These are phyloP conservation scores for Citrus mangshanensis DNA, from an alignment of 345 rosid species.

Conservation along the genomic window DNA sequence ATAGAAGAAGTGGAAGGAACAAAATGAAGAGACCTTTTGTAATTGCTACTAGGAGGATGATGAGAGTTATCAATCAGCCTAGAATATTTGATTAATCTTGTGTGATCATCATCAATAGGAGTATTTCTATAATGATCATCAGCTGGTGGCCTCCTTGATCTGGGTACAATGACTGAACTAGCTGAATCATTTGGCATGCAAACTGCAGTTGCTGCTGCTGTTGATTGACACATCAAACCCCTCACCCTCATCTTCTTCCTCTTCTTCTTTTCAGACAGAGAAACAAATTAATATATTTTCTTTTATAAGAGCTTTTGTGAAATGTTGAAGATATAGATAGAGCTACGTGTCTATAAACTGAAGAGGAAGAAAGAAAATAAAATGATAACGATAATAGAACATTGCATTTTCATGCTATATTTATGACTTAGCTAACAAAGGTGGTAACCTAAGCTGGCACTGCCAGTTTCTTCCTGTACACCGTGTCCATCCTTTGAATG, in stretches of 20 bases:
- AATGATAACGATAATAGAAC: background rate
- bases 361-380: background rate
- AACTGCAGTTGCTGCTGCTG: conserved; percentile 40
- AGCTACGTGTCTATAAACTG: too few relatives aligned
- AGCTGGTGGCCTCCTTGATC: conserved; percentile 5
- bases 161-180: conserved; percentile 37
- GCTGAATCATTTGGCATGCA: conserved; percentile 42
- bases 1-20: too few relatives aligned
- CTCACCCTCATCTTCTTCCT: conserved; percentile 40
- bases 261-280: background rate
- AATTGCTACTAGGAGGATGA: conserved; percentile 12
- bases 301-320: background rate
- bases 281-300: too few relatives aligned
- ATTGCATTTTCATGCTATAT: conserved; percentile 18
- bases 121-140: background rate
- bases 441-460: conserved; percentile 14
- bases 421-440: conserved; percentile 34
- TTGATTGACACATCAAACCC: conserved; percentile 64
- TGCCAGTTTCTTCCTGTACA: background rate
- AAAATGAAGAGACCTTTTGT: too few relatives aligned
- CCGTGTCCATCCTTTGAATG: conserved; percentile 15
- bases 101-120: conserved; percentile 11
- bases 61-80: conserved; percentile 12
- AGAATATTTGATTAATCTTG: conserved; percentile 26
- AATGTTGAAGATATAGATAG: too few relatives aligned